phyloP scores from a whole-genome alignment of 768 basidiomycete species.

The Flagelloscypha sp. region DNA sequence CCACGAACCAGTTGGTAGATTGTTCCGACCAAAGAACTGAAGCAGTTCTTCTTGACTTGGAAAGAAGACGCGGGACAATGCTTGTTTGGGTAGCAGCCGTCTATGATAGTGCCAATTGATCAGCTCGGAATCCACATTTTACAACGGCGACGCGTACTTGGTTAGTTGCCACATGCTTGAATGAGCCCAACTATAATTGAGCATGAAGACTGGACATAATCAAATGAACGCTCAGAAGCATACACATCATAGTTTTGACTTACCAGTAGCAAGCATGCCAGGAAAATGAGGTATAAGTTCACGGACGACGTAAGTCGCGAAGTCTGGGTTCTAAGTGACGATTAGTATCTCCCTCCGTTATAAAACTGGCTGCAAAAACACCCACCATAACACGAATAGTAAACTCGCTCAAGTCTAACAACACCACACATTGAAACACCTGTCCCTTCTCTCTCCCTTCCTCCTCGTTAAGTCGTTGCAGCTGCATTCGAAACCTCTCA shows the following conservation, averaged over 20 bases:
- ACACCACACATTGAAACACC: slow-evolving; percentile 55
- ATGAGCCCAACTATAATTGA: slow-evolving; percentile 72
- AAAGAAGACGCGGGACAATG: slow-evolving; percentile 60
- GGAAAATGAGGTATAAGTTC: slow-evolving; percentile 67
- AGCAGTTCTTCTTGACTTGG: slow-evolving; percentile 47
- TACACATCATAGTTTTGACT: slow-evolving; percentile 14
- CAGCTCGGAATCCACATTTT: neutral
- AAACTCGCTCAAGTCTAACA: slow-evolving; percentile 55
- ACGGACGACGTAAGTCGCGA: slow-evolving; percentile 54
- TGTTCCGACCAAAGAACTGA: slow-evolving; percentile 41
- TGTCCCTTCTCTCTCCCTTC: too few species aligned
- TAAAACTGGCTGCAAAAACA: slow-evolving; percentile 8
- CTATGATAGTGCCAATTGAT: slow-evolving; percentile 24
- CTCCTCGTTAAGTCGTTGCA: slow-evolving; percentile 31
- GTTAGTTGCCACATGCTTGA: slow-evolving; percentile 57
- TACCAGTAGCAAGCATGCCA: slow-evolving; percentile 70
- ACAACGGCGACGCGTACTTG: slow-evolving; percentile 32
- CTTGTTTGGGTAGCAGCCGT: slow-evolving; percentile 50
- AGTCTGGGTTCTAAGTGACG: slow-evolving; percentile 52
- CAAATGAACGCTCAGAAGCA: slow-evolving; percentile 7
- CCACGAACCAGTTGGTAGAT: slow-evolving; percentile 50
- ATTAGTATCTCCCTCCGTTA: neutral
- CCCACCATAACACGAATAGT: slow-evolving; percentile 53
- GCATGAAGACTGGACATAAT: slow-evolving; percentile 45
- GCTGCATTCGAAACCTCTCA: slow-evolving; percentile 51